Evolutionary conservation across 1,284 basidiomycete genomes (phyloP), one percentile per base, ranked within the genome.

Genomic region (Rhodotorula sp.): DNA sequence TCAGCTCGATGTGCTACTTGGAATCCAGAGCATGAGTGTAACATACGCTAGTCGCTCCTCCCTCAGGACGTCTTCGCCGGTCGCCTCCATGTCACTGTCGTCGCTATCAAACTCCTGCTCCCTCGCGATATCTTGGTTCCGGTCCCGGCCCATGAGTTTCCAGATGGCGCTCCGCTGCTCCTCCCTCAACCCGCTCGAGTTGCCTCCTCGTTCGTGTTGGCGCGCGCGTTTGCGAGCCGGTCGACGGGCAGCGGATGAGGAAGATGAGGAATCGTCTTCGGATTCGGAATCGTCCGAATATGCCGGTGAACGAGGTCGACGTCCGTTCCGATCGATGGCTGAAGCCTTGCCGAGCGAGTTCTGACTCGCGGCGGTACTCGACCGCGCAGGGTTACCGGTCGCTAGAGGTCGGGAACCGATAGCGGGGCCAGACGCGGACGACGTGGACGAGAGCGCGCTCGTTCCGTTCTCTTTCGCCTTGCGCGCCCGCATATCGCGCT

Each of bases 401-500:
- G 38, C 38, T 38, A 38, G 7, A 5, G 38, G 38, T 38, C 38
- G 6, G 7, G 61, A 21, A 12, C 38, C 52, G 16, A 10, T 50
- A 10, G 59, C 34, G 23, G 38, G 15, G 34, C n/a, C 12, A 10
- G 49, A 31, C 8, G 50, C 16, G 15, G 57, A 38, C 19, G 28
- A 23, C 23, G 54, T 21, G n/a, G 57, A n/a, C 34, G 26, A 31
- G 5, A 12, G n/a, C 26, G 60, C 50, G n/a, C 50, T 28, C 57
- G 4, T n/a, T 38, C 50, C 47, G 23, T 23, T 31, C 28, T 28
- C 15, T 10, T 54, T 43, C 56, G 48, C 62, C 49, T 69, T 74
- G 62, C 64, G 66, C 34, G 52, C 31, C 54, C 60, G 64, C 67
- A 77, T 71, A 55, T 78, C 77, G n/a, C 68, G 60, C 70, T 78